Conservation (phyloP, 1,284 basidiomycete species). For the Meripilus lineatus region DNA sequence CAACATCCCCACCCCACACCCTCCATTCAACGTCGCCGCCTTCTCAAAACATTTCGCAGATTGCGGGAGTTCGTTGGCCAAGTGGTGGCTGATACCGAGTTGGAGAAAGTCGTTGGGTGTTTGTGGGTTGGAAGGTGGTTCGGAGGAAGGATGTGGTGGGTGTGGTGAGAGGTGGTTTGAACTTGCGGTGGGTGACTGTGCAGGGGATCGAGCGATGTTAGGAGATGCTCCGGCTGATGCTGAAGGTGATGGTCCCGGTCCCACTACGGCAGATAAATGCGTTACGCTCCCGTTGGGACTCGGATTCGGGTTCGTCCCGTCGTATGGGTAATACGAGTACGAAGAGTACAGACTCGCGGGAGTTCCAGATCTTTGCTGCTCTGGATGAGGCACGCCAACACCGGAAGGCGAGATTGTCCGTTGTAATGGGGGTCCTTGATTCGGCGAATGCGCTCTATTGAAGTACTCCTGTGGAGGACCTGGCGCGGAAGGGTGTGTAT, state of each 20-base stretch:
- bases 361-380: too few species aligned
- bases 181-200: not conserved
- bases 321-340: conserved; percentile 63
- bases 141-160: conserved; percentile 12
- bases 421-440: too few species aligned
- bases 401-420: too few species aligned
- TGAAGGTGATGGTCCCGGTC: too few species aligned
- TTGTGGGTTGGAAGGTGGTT: conserved; percentile 13
- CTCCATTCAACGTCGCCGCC: conserved; percentile 71
- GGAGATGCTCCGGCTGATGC: too few species aligned
- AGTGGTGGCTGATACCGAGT: conserved; percentile 79
- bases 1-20: conserved; percentile 86
- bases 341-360: conserved; percentile 54
- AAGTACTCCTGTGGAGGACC: too few species aligned
- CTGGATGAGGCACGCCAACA: too few species aligned
- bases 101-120: conserved; percentile 64
- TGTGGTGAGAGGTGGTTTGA: conserved; percentile 12
- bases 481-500: too few species aligned
- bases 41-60: conserved; percentile 79
- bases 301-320: conserved; percentile 28
- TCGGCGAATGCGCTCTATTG: too few species aligned
- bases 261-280: conserved; percentile 12
- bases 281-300: conserved; percentile 4
- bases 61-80: conserved; percentile 69
- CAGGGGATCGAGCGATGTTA: too few species aligned